Base-by-base conservation (phyloP, 1,139 yeast genomes). In the Debaryomyces sp. region DNA sequence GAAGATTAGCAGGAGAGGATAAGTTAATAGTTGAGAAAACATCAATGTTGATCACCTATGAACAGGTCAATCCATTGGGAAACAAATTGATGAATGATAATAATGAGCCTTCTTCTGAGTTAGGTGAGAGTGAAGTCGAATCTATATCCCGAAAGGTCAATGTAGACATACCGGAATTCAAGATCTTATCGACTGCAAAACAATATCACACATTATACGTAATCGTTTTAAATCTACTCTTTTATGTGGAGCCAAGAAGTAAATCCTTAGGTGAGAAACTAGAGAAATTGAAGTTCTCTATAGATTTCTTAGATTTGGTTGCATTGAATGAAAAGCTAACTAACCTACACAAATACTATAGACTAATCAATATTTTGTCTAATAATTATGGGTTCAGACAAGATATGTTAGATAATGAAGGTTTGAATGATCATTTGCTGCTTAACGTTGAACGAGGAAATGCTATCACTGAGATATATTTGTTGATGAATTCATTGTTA, bases 181-280 rank as follows among this genome's bases (percentile, higher is more conserved):
- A 68, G 10, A 62, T 76, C 30, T 62, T 72, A 21, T 74, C 78
- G 7, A 75, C 80, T 2, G 70, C 80, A 2, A 60, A 66, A 43
- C 81, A 77, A 52, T 77, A 76, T 50, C 70, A 71, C 49, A 64
- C 77, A 0, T 58, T 75, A 9, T 76, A 72, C 49, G 61, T 66
- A 24, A 74, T 75, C 6, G 54, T 72, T 1, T 56, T 67, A 46
- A 68, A 70, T 47, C 59, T 76, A 18, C 56, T 77, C 30, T 63
- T 75, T 44, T 76, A 76, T 52, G 58, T 68, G 12, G 81, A 76
- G 52, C 81, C 80, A 3, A 64, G 66, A 64, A 71, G 71, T 46
- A 69, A 71, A 49, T 54, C 56, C 5, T 56, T 75, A 8, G 52
- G 61, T n/a, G 71, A 71, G 5, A 71, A 66, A 48, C 58, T 77